These are phyloP conservation scores for Marasmius fiardii DNA, from an alignment of 1,284 basidiomycete genomes.

Conservation along the genomic window DNA sequence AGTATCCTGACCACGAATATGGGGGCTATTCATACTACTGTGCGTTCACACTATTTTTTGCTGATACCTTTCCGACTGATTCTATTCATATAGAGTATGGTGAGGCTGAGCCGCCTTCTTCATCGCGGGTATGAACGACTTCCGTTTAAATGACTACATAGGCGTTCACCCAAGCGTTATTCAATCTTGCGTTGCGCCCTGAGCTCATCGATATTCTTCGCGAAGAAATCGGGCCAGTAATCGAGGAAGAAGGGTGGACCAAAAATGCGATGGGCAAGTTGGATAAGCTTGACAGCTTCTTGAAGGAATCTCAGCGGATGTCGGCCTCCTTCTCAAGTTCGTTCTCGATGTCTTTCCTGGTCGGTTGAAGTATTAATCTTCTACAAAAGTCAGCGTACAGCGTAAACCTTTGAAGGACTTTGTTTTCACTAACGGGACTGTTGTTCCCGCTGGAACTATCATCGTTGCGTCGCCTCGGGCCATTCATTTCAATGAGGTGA, in stretches of 20 bases:
- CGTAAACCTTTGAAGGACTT: conserved; percentile 18
- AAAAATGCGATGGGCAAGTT: conserved; percentile 28
- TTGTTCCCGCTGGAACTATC: conserved; percentile 17
- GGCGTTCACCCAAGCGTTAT: conserved; percentile 29
- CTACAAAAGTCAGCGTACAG: conserved; percentile 11
- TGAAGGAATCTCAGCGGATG: conserved; percentile 28
- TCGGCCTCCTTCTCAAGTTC: conserved; percentile 20
- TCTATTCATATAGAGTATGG: not conserved
- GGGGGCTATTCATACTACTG: conserved; percentile 31
- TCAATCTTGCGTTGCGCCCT: conserved; percentile 28
- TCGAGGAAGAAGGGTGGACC: conserved; percentile 31
- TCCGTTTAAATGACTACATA: conserved; percentile 7
- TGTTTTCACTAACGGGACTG: conserved; percentile 23
- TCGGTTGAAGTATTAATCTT: not conserved
- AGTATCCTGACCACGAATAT: conserved; percentile 32
- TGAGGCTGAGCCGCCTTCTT: not conserved
- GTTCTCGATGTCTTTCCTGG: not conserved
- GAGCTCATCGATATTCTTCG: conserved; percentile 28
- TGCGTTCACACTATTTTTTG: not conserved
- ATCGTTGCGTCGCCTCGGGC: conserved; percentile 12
- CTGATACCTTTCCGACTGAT: not conserved
- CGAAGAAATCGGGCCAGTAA: conserved; percentile 27
- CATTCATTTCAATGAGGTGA: conserved; percentile 17
- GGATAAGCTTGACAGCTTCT: conserved; percentile 33
- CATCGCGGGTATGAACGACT: not conserved